Percentiles rank a stretch among this genome's conserved stretches.
These are phyloP conservation scores for Gremmenia infestans DNA, from an alignment of 2,329 filamentous ascomycete species.

Conservation along the genomic window DNA sequence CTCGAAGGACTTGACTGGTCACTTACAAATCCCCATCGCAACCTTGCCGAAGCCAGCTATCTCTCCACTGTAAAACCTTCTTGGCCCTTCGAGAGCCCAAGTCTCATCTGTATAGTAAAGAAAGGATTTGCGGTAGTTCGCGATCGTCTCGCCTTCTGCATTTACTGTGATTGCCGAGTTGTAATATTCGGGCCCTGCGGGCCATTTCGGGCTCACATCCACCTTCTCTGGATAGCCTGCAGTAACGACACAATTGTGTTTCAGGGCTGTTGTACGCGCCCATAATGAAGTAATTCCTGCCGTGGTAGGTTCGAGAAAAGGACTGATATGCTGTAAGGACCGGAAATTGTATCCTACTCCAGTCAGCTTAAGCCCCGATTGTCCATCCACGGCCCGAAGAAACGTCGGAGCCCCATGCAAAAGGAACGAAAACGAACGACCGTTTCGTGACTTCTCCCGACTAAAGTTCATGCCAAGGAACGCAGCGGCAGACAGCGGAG, in stretches of 20 bases:
- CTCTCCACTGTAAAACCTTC: constrained; percentile 44
- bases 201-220: constrained; percentile 46
- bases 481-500: background rate
- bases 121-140: constrained; percentile 56
- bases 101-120: constrained; percentile 57
- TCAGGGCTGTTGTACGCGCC: constrained; percentile 62
- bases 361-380: background rate
- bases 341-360: constrained; percentile 65
- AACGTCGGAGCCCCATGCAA: background rate
- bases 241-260: constrained; percentile 62
- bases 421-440: background rate
- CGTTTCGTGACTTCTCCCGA: background rate
- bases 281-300: constrained; percentile 65
- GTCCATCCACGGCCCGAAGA: background rate
- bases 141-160: constrained; percentile 53
- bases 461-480: background rate
- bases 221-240: constrained; percentile 72
- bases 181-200: constrained; percentile 46
- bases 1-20: constrained; percentile 6
- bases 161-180: constrained; percentile 52
- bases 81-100: constrained; percentile 52
- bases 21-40: constrained; percentile 56
- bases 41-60: constrained; percentile 46
- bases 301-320: constrained; percentile 62
- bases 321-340: constrained; percentile 60